Conservation (phyloP, 768 basidiomycete genomes). For the Tricholoma furcatifolium region DNA sequence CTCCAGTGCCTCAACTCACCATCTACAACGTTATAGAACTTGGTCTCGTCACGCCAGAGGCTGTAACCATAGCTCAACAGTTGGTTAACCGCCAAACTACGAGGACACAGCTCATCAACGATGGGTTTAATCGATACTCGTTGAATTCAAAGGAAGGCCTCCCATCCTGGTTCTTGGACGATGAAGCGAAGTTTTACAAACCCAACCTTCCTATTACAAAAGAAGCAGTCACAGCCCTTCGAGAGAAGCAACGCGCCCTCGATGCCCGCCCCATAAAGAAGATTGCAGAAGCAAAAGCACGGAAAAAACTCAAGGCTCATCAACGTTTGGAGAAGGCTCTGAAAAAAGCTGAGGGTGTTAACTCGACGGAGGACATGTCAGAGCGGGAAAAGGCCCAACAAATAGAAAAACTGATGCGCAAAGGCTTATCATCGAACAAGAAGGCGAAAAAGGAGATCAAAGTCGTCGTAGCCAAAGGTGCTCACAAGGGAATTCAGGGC, state of each 20-base stretch:
- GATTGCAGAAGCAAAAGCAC: slow-evolving; percentile 95
- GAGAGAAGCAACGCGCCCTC: slow-evolving; percentile 88
- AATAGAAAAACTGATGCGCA: slow-evolving; percentile 89
- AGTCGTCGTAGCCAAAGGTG: slow-evolving; percentile 89
- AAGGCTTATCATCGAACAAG: slow-evolving; percentile 65
- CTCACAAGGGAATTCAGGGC: slow-evolving; percentile 86
- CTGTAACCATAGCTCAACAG: slow-evolving; percentile 87
- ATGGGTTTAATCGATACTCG: slow-evolving; percentile 94
- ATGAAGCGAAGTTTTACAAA: slow-evolving; percentile 91
- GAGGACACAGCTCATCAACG: slow-evolving; percentile 84
- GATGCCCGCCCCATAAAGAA: slow-evolving; percentile 99
- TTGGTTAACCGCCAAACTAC: slow-evolving; percentile 90
- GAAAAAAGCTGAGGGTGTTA: slow-evolving; percentile 95
- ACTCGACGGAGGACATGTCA: slow-evolving; percentile 84
- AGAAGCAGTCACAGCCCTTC: slow-evolving; percentile 83
- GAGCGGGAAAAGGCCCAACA: slow-evolving; percentile 93
- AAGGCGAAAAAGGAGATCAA: slow-evolving; percentile 76
- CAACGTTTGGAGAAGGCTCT: slow-evolving; percentile 87
- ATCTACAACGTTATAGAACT: slow-evolving; percentile 47
- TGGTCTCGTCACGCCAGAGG: slow-evolving; percentile 85
- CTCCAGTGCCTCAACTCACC: neutral
- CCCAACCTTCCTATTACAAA: slow-evolving; percentile 96
- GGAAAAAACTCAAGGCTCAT: slow-evolving; percentile 90
- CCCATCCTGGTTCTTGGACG: slow-evolving; percentile 96
- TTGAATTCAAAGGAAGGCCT: slow-evolving; percentile 89